A percentile compares a stretch with the other conserved stretches of the same genome.
phyloP scores from a whole-genome alignment of 2,329 filamentous ascomycete genomes.

The Coniochaeta sp. region DNA sequence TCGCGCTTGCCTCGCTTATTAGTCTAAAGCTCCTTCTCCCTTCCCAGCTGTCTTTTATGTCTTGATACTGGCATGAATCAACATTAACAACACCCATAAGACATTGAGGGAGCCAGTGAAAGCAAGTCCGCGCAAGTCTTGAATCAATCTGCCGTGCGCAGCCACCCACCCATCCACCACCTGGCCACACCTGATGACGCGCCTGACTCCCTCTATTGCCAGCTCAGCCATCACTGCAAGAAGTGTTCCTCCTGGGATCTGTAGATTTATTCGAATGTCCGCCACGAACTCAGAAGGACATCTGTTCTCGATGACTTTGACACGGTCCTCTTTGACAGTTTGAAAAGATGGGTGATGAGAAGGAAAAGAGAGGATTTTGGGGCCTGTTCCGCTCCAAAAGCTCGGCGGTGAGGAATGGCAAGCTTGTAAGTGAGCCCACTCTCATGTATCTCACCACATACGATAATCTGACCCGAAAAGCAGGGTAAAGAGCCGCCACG shows the following conservation, averaged over 20 bases:
- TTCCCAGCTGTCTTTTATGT: background rate
- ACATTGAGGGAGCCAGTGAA: background rate
- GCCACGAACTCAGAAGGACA: background rate
- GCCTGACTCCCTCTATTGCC: background rate
- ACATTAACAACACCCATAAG: background rate
- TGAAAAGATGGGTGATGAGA: constrained; percentile 17
- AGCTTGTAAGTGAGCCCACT: constrained; percentile 27
- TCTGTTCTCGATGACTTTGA: background rate
- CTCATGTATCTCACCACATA: constrained; percentile 20
- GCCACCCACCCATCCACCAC: background rate
- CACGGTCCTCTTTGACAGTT: background rate
- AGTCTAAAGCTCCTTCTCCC: background rate
- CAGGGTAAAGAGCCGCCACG: constrained; percentile 24
- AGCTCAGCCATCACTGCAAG: background rate
- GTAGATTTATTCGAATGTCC: background rate
- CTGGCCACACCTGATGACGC: constrained; percentile 2
- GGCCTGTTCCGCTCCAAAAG: constrained; percentile 42
- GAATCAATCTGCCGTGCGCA: background rate
- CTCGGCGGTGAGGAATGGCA: constrained; percentile 27
- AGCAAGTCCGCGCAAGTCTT: background rate
- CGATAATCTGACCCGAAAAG: constrained; percentile 6
- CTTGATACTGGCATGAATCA: background rate
- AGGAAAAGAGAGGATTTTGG: constrained; percentile 40
- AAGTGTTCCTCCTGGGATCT: background rate
- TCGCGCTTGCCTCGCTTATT: background rate